These are phyloP conservation scores for Kwoniella botswanensis DNA, from an alignment of 768 basidiomycete genomes.

Conservation along the genomic window DNA sequence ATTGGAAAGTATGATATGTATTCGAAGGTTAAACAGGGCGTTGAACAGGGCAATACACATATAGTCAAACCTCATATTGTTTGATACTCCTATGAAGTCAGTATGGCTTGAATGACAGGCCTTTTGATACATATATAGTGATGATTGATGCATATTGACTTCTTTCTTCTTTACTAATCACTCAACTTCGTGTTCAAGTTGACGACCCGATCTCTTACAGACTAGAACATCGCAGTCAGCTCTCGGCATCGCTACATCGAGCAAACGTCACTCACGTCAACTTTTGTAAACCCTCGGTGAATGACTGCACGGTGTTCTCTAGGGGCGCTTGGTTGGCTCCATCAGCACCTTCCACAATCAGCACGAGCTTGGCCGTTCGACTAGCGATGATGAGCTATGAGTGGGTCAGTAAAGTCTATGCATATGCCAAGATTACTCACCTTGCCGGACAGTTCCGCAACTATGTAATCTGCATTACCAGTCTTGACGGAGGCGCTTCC, in stretches of 20 bases:
- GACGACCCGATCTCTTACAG: too few species aligned
- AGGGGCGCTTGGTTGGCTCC: conserved; percentile 26
- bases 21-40: too few species aligned
- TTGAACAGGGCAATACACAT: too few species aligned
- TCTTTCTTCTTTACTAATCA: not conserved
- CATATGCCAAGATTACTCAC: conserved; percentile 19
- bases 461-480: conserved; percentile 33
- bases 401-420: not conserved
- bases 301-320: conserved; percentile 31
- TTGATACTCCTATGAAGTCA: not conserved
- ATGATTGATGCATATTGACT: conserved; percentile 6
- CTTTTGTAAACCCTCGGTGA: conserved; percentile 36
- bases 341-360: conserved; percentile 34
- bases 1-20: too few species aligned
- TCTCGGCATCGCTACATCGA: not conserved
- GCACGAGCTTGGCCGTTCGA: conserved; percentile 34
- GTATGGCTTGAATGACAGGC: too few species aligned
- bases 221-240: not conserved
- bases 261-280: conserved; percentile 35
- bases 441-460: conserved; percentile 36
- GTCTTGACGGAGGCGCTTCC: conserved; percentile 34
- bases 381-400: conserved; percentile 37
- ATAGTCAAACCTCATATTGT: not conserved
- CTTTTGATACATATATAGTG: not conserved
- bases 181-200: not conserved